These are phyloP conservation scores for Dictyostelium firmibasis DNA, from an alignment of 78 protist genomes.

Conservation along the genomic window DNA sequence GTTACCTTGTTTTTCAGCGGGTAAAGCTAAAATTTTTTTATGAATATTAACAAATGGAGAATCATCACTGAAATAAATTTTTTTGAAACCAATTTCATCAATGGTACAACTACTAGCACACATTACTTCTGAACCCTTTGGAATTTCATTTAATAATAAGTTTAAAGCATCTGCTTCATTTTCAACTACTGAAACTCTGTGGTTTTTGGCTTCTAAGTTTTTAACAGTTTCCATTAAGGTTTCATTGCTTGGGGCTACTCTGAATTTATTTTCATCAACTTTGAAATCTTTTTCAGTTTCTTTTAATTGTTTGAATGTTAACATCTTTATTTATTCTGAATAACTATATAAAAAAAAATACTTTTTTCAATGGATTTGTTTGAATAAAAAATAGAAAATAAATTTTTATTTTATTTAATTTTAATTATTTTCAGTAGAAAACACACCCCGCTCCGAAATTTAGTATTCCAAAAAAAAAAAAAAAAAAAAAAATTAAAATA, in stretches of 20 bases:
- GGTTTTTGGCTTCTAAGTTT: neutral
- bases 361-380: neutral
- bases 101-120: neutral
- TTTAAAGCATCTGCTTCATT: conserved; percentile 15
- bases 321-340: neutral
- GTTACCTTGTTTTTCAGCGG: conserved; percentile 28
- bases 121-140: conserved; percentile 22
- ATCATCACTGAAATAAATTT: neutral
- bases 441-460: neutral
- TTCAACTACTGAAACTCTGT: conserved; percentile 21
- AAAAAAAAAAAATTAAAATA: no score
- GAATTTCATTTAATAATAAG: neutral
- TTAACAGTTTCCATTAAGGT: neutral
- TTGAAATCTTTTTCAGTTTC: conserved; percentile 25
- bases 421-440: neutral
- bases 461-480: neutral
- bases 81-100: conserved; percentile 56
- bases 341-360: neutral
- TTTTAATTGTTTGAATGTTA: conserved; percentile 13
- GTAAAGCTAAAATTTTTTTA: neutral
- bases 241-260: conserved; percentile 18
- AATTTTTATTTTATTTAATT: no score
- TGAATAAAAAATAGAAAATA: neutral
- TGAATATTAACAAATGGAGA: conserved; percentile 8
- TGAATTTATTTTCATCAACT: conserved; percentile 32